Percentiles rank a stretch among this genome's conserved stretches.
Conservation (phyloP, 164 flowering plant genomes). For the Nymphaea colorata region DNA sequence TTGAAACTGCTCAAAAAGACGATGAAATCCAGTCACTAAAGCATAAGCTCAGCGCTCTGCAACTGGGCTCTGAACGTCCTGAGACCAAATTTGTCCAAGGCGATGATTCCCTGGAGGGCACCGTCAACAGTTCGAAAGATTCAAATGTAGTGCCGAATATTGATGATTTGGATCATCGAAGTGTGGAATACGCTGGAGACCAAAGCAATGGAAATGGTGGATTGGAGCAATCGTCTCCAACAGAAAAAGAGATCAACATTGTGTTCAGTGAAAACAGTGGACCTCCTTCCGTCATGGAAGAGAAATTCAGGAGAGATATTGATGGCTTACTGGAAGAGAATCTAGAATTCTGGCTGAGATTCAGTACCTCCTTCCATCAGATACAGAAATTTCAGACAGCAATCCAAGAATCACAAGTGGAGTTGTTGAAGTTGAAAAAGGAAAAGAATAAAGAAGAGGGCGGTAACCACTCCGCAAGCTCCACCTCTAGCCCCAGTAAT, state of each 20-base stretch:
- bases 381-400: slow-evolving; percentile 47
- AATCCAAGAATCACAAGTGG: slow-evolving; percentile 39
- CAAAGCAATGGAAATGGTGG: not conserved
- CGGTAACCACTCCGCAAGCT: slow-evolving; percentile 1
- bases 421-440: slow-evolving; percentile 19
- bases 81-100: not conserved
- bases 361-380: slow-evolving; percentile 59
- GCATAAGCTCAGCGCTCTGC: slow-evolving; percentile 15
- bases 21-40: slow-evolving; percentile 36
- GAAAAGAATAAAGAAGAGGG: slow-evolving; percentile 19
- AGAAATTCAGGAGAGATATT: slow-evolving; percentile 42
- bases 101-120: not conserved
- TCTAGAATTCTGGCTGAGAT: slow-evolving; percentile 71
- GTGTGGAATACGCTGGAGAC: not conserved
- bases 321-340: slow-evolving; percentile 62
- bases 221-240: not conserved
- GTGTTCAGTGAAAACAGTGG: slow-evolving; percentile 8
- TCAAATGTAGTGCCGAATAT: not conserved
- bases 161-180: not conserved
- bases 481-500: not conserved
- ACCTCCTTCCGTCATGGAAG: slow-evolving; percentile 25
- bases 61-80: slow-evolving; percentile 1
- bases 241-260: slow-evolving; percentile 11
- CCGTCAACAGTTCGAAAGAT: not conserved
- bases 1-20: slow-evolving; percentile 34